A percentile compares a stretch with the other conserved stretches of the same genome.
phyloP scores from a whole-genome alignment of 148 eudicot genomes.

The Talinum fruticosum region DNA sequence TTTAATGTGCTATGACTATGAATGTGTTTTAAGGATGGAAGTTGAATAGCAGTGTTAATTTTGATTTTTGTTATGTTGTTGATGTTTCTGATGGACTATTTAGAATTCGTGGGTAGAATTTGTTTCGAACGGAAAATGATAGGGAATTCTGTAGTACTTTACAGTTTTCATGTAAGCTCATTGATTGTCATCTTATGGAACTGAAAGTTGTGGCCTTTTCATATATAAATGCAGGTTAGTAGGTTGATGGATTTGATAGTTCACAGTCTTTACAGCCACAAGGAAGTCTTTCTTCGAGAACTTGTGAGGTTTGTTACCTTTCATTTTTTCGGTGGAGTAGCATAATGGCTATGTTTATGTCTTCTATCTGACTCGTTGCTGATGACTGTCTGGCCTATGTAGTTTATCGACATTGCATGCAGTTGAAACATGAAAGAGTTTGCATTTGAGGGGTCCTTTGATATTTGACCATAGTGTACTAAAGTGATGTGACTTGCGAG shows the following conservation, averaged over 20 bases:
- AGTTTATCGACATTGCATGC: not conserved
- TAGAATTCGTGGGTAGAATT: not conserved
- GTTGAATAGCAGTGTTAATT: not conserved
- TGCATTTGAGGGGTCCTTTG: not conserved
- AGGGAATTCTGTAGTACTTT: not conserved
- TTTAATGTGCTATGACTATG: not conserved
- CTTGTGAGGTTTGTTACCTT: conserved; percentile 69
- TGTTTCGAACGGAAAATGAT: not conserved
- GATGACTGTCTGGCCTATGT: not conserved
- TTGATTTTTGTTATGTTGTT: not conserved
- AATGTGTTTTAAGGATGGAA: not conserved
- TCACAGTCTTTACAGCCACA: conserved; percentile 95
- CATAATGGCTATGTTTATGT: not conserved
- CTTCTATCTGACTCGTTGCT: not conserved
- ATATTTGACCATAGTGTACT: not conserved
- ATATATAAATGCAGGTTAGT: conserved; percentile 64
- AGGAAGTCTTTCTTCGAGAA: conserved; percentile 94
- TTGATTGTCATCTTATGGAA: not conserved
- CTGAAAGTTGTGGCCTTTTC: conserved; percentile 14
- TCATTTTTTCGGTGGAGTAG: not conserved
- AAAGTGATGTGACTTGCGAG: not conserved
- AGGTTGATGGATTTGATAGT: conserved; percentile 90
- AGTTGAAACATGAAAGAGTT: no score
- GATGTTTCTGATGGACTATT: not conserved
- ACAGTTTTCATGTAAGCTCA: not conserved